phyloP scores from a whole-genome alignment of 1,284 basidiomycete species.

The Boletus albobrunnescens region DNA sequence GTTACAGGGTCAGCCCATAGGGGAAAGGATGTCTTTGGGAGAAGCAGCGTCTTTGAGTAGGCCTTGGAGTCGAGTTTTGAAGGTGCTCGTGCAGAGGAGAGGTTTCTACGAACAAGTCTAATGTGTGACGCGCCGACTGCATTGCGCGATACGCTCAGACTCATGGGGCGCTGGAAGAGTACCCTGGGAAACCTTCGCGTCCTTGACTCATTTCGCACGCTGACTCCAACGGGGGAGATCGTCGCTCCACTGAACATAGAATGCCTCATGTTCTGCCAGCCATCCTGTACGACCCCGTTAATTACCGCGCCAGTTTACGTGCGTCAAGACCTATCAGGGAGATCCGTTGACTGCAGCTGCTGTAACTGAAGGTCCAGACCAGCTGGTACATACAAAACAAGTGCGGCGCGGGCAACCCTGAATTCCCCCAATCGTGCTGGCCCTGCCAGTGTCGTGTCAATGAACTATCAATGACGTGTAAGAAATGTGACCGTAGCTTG shows the following conservation, averaged over 20 bases:
- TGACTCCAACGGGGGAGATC: constrained; percentile 1
- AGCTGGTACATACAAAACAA: too few species aligned
- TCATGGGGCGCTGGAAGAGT: too few species aligned
- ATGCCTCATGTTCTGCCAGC: constrained; percentile 12
- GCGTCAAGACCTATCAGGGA: not conserved
- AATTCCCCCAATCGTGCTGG: too few species aligned
- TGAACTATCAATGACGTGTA: too few species aligned
- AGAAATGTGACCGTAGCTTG: too few species aligned
- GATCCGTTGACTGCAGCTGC: too few species aligned
- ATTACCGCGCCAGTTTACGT: constrained; percentile 7
- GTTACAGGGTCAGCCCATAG: constrained; percentile 70
- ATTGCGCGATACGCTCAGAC: constrained; percentile 17
- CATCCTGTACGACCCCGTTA: constrained; percentile 6
- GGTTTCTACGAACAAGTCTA: constrained; percentile 9
- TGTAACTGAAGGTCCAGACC: too few species aligned
- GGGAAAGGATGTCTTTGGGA: constrained; percentile 84
- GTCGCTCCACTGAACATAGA: not conserved
- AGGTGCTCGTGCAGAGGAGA: constrained; percentile 13
- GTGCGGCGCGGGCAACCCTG: too few species aligned
- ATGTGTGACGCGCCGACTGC: constrained; percentile 8
- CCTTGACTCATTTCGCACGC: not conserved
- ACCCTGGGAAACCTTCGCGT: not conserved
- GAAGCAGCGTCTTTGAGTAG: constrained; percentile 69
- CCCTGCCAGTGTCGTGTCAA: too few species aligned
- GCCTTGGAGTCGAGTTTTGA: constrained; percentile 21